Evolutionary conservation across 2,329 filamentous ascomycete species (phyloP), one percentile per base, ranked within the genome.

Genomic region (Metarhizium brunneum): DNA sequence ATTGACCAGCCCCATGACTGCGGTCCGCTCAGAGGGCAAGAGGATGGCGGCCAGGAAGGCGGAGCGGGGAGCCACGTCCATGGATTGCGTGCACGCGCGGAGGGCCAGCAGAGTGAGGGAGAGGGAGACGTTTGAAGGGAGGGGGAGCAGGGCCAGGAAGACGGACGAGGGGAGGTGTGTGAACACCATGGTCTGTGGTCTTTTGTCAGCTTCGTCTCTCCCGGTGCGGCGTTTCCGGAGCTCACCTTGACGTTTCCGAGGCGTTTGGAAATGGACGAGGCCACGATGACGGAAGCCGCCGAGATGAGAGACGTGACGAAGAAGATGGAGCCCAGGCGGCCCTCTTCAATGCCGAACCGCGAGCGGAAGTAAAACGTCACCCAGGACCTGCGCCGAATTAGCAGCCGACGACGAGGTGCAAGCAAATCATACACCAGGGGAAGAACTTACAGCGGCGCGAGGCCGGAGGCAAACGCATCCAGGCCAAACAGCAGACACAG

Each of bases 101-200:
- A 86, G 72, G 16, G 86, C 67, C 11, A 89, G 72, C 55, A 90
- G 80, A 0, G 75, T 66, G 49, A 88, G 74, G 0, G 85, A 78
- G 5, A 84, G 58, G 11, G 72, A 72, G 0, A 83, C 69, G 3
- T 75, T 72, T 20, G 72, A 67, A 0, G 84, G 82, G 0, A 85
- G 62, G 0, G 83, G 81, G 25, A 90, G 81, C 20, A 89, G 68
- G 14, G 80, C 73, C 1, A 89, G 76, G 60, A 84, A 85, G 30
- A 89, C 69, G 7, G 86, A 76, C 0, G 85, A 87, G 0, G 87
- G 87, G 0, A 90, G 73, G 61, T 90, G 86, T 0, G 86, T 88
- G 63, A 88, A 87, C 8, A 87, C 85, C 86, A 90, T 90, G 1
- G 86, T 88, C 74, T 83, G 58, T 3, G 38, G 38, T 13, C 8